phyloP scores from a whole-genome alignment of 2,329 filamentous ascomycete genomes.

The Arthroderma sp. region DNA sequence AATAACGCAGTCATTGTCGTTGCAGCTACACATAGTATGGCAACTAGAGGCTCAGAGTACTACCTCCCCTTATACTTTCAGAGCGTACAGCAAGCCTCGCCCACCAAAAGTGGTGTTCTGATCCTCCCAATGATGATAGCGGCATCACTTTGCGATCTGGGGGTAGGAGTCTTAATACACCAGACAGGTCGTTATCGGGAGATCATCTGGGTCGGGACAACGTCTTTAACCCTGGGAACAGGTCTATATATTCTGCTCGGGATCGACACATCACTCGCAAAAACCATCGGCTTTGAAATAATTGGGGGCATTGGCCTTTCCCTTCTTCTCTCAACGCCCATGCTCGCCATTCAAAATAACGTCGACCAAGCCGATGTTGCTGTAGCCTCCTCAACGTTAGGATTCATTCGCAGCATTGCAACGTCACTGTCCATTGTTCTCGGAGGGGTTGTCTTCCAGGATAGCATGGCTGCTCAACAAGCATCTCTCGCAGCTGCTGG shows the following conservation, averaged over 20 bases:
- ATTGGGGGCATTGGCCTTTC: conserved; percentile 42
- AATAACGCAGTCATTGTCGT: conserved; percentile 54
- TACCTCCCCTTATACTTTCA: conserved; percentile 81
- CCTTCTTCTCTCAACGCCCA: conserved; percentile 43
- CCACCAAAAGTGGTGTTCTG: conserved; percentile 61
- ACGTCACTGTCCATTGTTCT: conserved; percentile 58
- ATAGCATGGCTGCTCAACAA: conserved; percentile 48
- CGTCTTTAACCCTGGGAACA: conserved; percentile 34
- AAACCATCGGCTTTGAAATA: conserved; percentile 40
- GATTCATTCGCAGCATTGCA: conserved; percentile 53
- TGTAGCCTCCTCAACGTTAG: conserved; percentile 41
- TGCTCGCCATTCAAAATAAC: conserved; percentile 45
- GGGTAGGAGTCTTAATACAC: conserved; percentile 56
- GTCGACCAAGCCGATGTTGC: conserved; percentile 40
- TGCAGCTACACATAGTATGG: conserved; percentile 60
- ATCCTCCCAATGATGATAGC: conserved; percentile 57
- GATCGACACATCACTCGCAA: conserved; percentile 25
- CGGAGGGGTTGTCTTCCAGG: conserved; percentile 70
- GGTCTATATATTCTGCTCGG: conserved; percentile 37
- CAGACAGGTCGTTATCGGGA: conserved; percentile 56
- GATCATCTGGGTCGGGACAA: conserved; percentile 34
- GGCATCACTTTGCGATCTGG: conserved; percentile 48
- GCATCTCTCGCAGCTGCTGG: background rate
- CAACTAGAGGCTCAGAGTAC: conserved; percentile 61
- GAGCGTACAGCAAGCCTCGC: conserved; percentile 53